Evolutionary conservation across 129 eudicot species (phyloP).

Genomic region (Logfia minima): DNA sequence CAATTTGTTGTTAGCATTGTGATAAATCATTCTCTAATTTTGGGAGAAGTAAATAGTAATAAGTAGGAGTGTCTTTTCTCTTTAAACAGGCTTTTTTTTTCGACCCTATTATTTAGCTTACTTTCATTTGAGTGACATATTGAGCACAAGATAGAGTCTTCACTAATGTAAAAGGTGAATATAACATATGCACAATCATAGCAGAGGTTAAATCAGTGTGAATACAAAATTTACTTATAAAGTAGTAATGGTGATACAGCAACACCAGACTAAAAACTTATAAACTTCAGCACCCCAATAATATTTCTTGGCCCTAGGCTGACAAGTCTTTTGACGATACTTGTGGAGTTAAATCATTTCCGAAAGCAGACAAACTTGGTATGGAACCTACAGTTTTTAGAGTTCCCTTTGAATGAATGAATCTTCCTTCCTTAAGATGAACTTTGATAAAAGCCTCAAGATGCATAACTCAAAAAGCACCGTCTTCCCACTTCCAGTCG

Average conservation of each 20-base stretch:
- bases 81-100: no score
- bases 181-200: constrained; percentile 21
- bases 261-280: constrained; percentile 12
- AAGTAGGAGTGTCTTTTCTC: no score
- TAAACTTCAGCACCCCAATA: constrained; percentile 7
- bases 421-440: constrained; percentile 65
- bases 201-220: constrained; percentile 14
- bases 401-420: constrained; percentile 72
- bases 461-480: constrained; percentile 97
- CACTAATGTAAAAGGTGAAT: constrained; percentile 20
- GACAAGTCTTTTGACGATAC: constrained; percentile 13
- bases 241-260: constrained; percentile 10
- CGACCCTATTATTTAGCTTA: no score
- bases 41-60: no score
- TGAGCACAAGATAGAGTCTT: constrained; percentile 22
- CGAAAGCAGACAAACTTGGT: constrained; percentile 25
- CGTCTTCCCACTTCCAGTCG: constrained; percentile 99
- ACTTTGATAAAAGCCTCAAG: constrained; percentile 88
- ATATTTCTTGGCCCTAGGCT: background rate
- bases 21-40: no score
- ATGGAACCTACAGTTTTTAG: constrained; percentile 73
- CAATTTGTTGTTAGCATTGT: no score
- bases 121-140: no score
- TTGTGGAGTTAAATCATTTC: constrained; percentile 14
- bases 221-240: constrained; percentile 5